These are phyloP conservation scores for Rhodotorula sp. DNA, from an alignment of 1,284 basidiomycete genomes.

Conservation along the genomic window DNA sequence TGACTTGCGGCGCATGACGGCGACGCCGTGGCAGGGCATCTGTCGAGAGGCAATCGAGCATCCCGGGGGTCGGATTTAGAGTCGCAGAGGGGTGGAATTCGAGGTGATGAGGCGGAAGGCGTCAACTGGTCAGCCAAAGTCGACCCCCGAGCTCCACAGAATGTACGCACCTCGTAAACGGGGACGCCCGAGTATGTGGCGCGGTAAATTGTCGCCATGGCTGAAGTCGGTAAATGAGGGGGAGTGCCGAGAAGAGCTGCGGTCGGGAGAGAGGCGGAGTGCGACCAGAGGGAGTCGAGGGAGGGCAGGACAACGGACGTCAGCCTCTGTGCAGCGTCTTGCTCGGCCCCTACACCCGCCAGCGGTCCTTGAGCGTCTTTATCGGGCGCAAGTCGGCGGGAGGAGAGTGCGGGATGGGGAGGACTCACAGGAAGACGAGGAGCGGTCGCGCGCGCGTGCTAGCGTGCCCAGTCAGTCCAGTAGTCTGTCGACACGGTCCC, in stretches of 20 bases:
- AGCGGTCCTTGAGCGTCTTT: too few relatives aligned
- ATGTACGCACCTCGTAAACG: conserved; percentile 49
- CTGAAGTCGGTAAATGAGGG: not conserved
- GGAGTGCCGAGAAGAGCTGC: not conserved
- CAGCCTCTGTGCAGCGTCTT: too few relatives aligned
- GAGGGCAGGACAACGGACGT: not conserved
- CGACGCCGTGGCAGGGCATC: conserved; percentile 74
- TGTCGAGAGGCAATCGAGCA: conserved; percentile 7
- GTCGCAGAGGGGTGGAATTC: not conserved
- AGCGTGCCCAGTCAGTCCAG: too few relatives aligned
- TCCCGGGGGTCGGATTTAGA: not conserved
- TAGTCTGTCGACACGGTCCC: too few relatives aligned
- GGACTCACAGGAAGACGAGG: too few relatives aligned
- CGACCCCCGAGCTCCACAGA: not conserved
- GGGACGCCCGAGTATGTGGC: conserved; percentile 53
- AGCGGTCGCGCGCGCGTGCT: too few relatives aligned
- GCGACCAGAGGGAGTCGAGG: not conserved
- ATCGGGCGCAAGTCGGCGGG: too few relatives aligned
- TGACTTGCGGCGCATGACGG: conserved; percentile 92
- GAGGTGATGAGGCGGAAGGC: not conserved
- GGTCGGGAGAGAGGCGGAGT: not conserved
- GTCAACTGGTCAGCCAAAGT: not conserved
- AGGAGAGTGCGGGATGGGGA: too few relatives aligned
- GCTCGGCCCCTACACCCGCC: too few relatives aligned
- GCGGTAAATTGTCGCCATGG: conserved; percentile 43